Evolutionary conservation across 768 basidiomycete genomes (phyloP).

Genomic region (Lactarius trivialis): DNA sequence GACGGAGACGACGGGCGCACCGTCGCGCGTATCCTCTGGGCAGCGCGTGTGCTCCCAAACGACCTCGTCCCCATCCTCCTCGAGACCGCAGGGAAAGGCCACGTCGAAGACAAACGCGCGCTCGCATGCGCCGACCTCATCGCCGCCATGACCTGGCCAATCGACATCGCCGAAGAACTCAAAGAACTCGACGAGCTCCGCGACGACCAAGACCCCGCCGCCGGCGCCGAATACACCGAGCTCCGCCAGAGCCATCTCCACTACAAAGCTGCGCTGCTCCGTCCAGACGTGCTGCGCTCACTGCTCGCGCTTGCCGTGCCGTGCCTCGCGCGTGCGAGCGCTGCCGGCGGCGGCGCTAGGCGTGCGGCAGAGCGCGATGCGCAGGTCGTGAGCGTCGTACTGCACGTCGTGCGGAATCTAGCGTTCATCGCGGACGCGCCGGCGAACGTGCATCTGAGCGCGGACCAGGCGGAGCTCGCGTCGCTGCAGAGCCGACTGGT

Average conservation of each 20-base stretch:
- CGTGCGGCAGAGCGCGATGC: slow-evolving; percentile 63
- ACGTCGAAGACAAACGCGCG: slow-evolving; percentile 76
- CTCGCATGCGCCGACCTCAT: slow-evolving; percentile 83
- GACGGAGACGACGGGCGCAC: slow-evolving; percentile 96
- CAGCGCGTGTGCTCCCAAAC: slow-evolving; percentile 76
- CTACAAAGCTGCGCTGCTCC: slow-evolving; percentile 81
- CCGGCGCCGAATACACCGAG: slow-evolving; percentile 83
- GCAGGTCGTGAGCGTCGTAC: slow-evolving; percentile 79
- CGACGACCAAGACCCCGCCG: slow-evolving; percentile 69
- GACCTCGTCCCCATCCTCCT: slow-evolving; percentile 85
- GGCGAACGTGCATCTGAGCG: slow-evolving; percentile 59
- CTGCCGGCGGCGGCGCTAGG: too few relatives aligned
- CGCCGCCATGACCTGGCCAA: slow-evolving; percentile 98
- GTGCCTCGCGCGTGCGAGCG: slow-evolving; percentile 54
- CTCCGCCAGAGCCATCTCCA: slow-evolving; percentile 72
- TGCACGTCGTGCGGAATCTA: slow-evolving; percentile 91
- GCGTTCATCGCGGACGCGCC: slow-evolving; percentile 87
- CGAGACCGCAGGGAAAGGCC: slow-evolving; percentile 69
- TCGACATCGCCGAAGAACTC: slow-evolving; percentile 90
- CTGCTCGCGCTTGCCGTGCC: slow-evolving; percentile 73
- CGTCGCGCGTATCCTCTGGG: slow-evolving; percentile 88
- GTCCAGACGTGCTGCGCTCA: slow-evolving; percentile 60
- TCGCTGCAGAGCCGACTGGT: slow-evolving; percentile 75
- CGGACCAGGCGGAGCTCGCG: slow-evolving; percentile 75
- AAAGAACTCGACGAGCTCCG: slow-evolving; percentile 88